Evolutionary conservation across 2,329 filamentous ascomycete genomes (phyloP), one percentile per base, ranked within the genome.

Genomic region (Colletotrichum sansevieriae): DNA sequence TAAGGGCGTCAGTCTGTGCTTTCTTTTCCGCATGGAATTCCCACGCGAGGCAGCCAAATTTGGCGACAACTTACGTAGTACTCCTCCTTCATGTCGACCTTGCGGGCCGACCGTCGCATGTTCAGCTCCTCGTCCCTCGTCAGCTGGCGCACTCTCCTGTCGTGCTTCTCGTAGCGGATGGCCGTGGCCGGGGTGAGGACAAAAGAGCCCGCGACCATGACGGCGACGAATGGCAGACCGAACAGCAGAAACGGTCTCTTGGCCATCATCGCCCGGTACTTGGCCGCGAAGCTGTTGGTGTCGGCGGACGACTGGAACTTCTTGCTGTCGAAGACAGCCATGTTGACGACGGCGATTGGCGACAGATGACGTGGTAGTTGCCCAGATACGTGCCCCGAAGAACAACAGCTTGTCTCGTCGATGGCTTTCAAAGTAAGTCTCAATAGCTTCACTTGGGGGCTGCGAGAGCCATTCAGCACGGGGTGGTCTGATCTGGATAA

Each of bases 171-270:
- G 81, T 98, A 99, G 67, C 97, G 89, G 56, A 99, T 85, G 13
- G 97, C 96, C 22, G 97, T 95, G 5, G 95, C 96, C 1, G 95
- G 96, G 0, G 96, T 98, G 56, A 99, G 87, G 74, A 97, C 92
- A 80, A 99, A 99, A 3, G 93, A 97, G 0, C 94, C 95, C 2
- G 91, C 93, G 29, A 99, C 89, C 76, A 99, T 97, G 67, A 97
- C 91, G 65, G 88, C 83, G 73, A 99, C 88, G 80, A 99, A 99
- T 0, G 96, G 97, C 4, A 99, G 86, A 2, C 97, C 97, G 78
- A 99, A 99, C 71, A 97, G 88, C 33, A 94, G 83, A 79, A 99
- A 99, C 1, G 96, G 97, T 75, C 92, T 94, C 76, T 87, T 91
- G 67, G 88, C 85, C 73, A 99, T 88, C 68, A 88, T 80, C 37